A percentile compares a stretch with the other conserved stretches of the same genome.
Conservation (phyloP, 1,284 basidiomycete genomes). For the Boletellus deceptivus region DNA sequence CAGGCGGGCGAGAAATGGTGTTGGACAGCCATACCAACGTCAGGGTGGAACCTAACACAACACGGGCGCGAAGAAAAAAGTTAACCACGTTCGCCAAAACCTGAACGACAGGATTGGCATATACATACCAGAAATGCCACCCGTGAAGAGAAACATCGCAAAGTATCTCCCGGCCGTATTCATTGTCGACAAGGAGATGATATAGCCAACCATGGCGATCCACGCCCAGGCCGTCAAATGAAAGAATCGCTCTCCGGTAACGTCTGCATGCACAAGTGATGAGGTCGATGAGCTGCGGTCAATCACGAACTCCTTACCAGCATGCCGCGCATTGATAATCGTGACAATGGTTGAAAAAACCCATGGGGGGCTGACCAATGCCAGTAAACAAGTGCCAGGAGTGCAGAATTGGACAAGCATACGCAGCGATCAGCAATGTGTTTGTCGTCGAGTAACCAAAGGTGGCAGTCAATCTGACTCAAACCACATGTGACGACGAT, state of each 20-base stretch:
- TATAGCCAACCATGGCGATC: slow-evolving; percentile 59
- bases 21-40: slow-evolving; percentile 66
- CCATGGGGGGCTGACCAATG: slow-evolving; percentile 59
- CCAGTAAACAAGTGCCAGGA: background rate
- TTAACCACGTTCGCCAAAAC: no score
- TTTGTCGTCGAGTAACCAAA: slow-evolving; percentile 64
- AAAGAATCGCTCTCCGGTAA: slow-evolving; percentile 66
- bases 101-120: background rate
- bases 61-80: no score
- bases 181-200: slow-evolving; percentile 59
- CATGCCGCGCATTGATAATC: slow-evolving; percentile 64
- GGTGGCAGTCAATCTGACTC: slow-evolving; percentile 56
- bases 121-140: slow-evolving; percentile 25
- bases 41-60: slow-evolving; percentile 26
- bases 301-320: slow-evolving; percentile 42
- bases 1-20: slow-evolving; percentile 61
- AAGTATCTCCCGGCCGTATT: slow-evolving; percentile 58
- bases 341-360: slow-evolving; percentile 54
- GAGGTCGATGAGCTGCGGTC: background rate
- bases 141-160: slow-evolving; percentile 68
- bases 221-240: slow-evolving; percentile 61
- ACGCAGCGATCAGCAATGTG: slow-evolving; percentile 64
- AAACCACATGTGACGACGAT: background rate
- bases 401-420: slow-evolving; percentile 32
- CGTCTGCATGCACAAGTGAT: slow-evolving; percentile 35